A percentile compares a stretch with the other conserved stretches of the same genome.
Conservation (phyloP, 305 asterid genomes). For the Ruellia speciosa region DNA sequence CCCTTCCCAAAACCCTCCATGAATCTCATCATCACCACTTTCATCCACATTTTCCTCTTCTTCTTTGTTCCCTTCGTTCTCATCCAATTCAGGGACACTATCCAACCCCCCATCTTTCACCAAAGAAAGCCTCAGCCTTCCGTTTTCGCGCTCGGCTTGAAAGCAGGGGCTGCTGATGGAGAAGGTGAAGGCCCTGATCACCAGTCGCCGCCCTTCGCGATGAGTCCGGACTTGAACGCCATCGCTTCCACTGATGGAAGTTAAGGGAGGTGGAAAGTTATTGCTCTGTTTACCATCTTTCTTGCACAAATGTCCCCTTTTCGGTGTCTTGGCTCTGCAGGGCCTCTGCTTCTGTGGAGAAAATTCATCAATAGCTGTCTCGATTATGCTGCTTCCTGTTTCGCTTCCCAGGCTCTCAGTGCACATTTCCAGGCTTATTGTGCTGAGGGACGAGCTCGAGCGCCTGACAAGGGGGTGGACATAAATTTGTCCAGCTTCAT, state of each 20-base stretch:
- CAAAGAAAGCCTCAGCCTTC: constrained; percentile 62
- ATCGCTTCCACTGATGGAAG: constrained; percentile 43
- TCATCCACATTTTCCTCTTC: constrained; percentile 16
- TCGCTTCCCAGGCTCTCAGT: constrained; percentile 77
- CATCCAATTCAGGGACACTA: neutral
- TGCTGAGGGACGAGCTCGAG: constrained; percentile 31
- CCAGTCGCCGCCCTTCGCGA: constrained; percentile 63
- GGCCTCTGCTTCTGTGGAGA: constrained; percentile 17
- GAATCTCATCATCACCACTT: constrained; percentile 15
- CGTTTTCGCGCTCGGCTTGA: constrained; percentile 45
- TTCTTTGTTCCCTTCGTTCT: constrained; percentile 13
- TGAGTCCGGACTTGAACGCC: constrained; percentile 45
- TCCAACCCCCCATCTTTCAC: constrained; percentile 4
- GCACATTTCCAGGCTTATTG: constrained; percentile 69
- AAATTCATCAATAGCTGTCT: constrained; percentile 26
- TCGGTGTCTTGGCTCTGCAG: constrained; percentile 14
- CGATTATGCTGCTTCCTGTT: constrained; percentile 44
- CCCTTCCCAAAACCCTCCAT: constrained; percentile 23
- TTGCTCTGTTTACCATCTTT: constrained; percentile 17
- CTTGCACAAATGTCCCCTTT: constrained; percentile 16
- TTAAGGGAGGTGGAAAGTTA: constrained; percentile 67
- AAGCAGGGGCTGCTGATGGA: constrained; percentile 26
- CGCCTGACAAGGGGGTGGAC: constrained; percentile 47
- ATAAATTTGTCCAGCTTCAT: constrained; percentile 24
- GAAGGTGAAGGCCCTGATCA: constrained; percentile 41